A percentile compares a stretch with the other conserved stretches of the same genome.
These are phyloP conservation scores for Datura wrightii DNA, from an alignment of 257 asterid species.

Conservation along the genomic window DNA sequence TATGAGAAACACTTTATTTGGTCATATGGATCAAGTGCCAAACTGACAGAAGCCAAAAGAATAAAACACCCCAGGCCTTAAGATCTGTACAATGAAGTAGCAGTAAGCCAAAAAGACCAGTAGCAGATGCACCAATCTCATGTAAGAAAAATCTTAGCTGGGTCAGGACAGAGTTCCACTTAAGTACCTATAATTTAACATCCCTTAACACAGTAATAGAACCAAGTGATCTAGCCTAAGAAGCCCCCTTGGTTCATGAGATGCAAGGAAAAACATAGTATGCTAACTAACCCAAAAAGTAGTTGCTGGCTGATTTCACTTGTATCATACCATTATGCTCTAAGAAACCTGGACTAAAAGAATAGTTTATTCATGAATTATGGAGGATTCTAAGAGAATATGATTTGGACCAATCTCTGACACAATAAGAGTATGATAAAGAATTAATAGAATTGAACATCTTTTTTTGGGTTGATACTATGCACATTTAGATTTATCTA, in stretches of 20 bases:
- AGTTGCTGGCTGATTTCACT: background rate
- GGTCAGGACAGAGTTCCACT: background rate
- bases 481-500: background rate
- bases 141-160: background rate
- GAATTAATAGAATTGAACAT: background rate
- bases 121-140: slow-evolving; percentile 3
- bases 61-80: background rate
- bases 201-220: background rate
- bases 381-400: background rate
- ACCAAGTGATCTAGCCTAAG: slow-evolving; percentile 15
- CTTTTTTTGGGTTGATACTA: background rate
- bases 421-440: background rate
- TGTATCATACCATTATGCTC: background rate
- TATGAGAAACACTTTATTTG: slow-evolving; percentile 27
- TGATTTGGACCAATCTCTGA: background rate
- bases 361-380: background rate
- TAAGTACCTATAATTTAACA: slow-evolving; percentile 15
- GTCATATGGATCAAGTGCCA: background rate
- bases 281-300: slow-evolving; percentile 12
- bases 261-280: background rate
- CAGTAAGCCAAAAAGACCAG: slow-evolving; percentile 11
- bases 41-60: slow-evolving; percentile 11
- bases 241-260: background rate
- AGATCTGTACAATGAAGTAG: background rate
- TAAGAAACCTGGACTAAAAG: background rate